Base-by-base conservation (phyloP, 306 rosid species). In the Pterocarpus santalinus region DNA sequence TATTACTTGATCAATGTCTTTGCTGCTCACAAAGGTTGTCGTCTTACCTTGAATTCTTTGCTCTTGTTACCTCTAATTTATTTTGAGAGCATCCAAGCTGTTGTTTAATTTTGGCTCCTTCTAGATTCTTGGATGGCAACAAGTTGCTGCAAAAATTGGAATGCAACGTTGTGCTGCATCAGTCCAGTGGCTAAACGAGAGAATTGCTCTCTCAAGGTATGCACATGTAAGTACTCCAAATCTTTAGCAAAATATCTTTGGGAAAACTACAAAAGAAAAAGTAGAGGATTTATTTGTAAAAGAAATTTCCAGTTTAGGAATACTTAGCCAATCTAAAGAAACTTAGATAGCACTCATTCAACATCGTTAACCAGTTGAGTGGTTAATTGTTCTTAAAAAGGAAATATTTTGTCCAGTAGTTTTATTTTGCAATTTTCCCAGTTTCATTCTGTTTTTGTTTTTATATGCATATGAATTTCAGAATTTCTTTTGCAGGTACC, bases 71-170 rank as follows among this genome's bases (percentile, higher is more conserved):
- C 52, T 55, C n/a, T 51, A 7, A 46, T 17, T 51, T 49, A 47
- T 33, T 41, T 44, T 22, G 41, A 39, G 28, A 58, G 35, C 41
- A 41, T 72, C 55, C 28, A 69, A 36, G 28, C 58, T 57, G 63
- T 57, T 49, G 56, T 15, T 63, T 68, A 75, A 80, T 73, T 80
- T 80, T 78, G 80, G 80, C 61, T 70, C 62, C 69, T 55, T 83
- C 63, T 83, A 94, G 97, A 88, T 89, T 86, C 98, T 95, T 86
- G 99, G 98, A 82, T 95, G 99, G 99, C 99, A 95, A 88, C 97
- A 91, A 90, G 88, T 87, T 76, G 99, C 99, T 83, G 97, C 94
- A 63, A 95, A 87, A 87, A 83, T 86, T 83, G 99, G 94, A 81
- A 93, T 90, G 97, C 99, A 95, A 85, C 98, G 98, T 1, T 91